Base-by-base conservation (phyloP, 768 basidiomycete species). In the Mycena haematopus region DNA sequence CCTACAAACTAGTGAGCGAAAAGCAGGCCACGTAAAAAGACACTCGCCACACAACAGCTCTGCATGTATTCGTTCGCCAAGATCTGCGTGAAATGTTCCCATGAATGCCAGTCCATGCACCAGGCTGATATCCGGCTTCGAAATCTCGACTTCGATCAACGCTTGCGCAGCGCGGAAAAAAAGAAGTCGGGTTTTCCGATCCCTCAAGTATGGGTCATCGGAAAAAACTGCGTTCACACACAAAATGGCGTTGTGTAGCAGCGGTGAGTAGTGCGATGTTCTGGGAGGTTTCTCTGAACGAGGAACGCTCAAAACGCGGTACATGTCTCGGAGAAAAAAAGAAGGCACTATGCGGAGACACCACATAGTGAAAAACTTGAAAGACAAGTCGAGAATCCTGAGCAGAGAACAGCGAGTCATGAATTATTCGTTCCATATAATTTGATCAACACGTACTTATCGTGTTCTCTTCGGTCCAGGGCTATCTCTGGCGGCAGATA, bases 191-290 rank as follows among this genome's bases (percentile, higher is more conserved):
- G 68, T 45, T 36, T 56, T 65, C 25, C 17, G 49, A 13, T 69
- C 68, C 21, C 62, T 58, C 4, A 72, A 36, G n/a, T 24, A 21
- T 5, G 68, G 65, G 38, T 72, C 52, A 33, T 68, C 67, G 8
- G 71, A 72, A 35, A 69, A 70, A 3, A 64, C 44, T 22, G 60
- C 47, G 44, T 62, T 54, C 4, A 68, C 10, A 8, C 67, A 60
- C 21, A 85, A 69, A 7, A 83, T 74, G 21, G 81, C 75, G 66
- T 85, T 85, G 74, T 85, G 84, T 9, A 84, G 74, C 74, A 84
- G 77, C 0, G 83, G 81, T 10, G 82, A 83, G 70, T 84, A 85
- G 59, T 82, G 78, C 19, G 76, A 69, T 7, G 74, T 72, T 52
- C 71, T 74, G 1, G 74, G 71, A 40, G 71, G 70, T 0, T 67